A percentile compares a stretch with the other conserved stretches of the same genome.
phyloP scores from a whole-genome alignment of 768 basidiomycete genomes.

The Psilocybe cubensis region DNA sequence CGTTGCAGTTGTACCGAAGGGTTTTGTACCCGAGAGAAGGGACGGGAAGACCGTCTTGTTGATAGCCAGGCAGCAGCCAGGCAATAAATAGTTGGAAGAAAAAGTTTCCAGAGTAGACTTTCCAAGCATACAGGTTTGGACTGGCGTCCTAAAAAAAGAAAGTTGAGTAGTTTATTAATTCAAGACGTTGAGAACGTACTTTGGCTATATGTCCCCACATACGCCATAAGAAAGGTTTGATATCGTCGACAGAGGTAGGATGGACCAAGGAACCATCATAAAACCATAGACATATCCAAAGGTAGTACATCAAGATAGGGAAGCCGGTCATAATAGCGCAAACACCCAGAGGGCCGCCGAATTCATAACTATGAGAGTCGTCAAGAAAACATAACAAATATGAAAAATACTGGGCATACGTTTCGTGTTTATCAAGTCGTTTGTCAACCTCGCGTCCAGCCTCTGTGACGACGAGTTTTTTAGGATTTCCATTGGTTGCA shows the following conservation, averaged over 20 bases:
- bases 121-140: constrained; percentile 88
- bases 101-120: constrained; percentile 88
- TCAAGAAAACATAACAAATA: constrained; percentile 5
- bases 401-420: constrained; percentile 37
- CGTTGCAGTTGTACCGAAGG: constrained; percentile 97
- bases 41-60: constrained; percentile 95
- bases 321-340: constrained; percentile 93
- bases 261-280: constrained; percentile 84
- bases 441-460: constrained; percentile 77
- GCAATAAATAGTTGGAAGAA: constrained; percentile 90
- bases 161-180: not conserved
- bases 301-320: constrained; percentile 96
- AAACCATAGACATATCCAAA: constrained; percentile 97
- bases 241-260: constrained; percentile 70
- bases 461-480: constrained; percentile 54
- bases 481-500: constrained; percentile 15
- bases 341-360: constrained; percentile 93
- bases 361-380: constrained; percentile 78
- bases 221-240: constrained; percentile 73
- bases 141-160: constrained; percentile 74
- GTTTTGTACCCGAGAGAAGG: constrained; percentile 93
- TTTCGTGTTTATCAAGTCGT: constrained; percentile 70
- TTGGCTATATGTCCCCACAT: constrained; percentile 88
- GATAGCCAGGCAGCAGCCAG: constrained; percentile 87
- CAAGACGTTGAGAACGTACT: constrained; percentile 41